A percentile compares a stretch with the other conserved stretches of the same genome.
phyloP scores from a whole-genome alignment of 2,329 filamentous ascomycete genomes.

The Beauveria sp. region DNA sequence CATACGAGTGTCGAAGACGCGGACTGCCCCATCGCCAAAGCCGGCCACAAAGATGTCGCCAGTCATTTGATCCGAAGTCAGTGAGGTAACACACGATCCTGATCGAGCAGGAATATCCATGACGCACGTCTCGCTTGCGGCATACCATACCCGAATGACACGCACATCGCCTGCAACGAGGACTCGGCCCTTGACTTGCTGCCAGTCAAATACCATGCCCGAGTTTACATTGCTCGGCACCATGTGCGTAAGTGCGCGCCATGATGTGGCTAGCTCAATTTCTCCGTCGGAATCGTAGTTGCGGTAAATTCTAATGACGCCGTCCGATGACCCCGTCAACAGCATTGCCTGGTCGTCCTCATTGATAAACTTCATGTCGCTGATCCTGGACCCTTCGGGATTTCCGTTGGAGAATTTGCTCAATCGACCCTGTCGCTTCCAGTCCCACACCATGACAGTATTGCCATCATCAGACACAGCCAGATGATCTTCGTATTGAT shows the following conservation, averaged over 20 bases:
- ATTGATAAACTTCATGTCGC: conserved; percentile 94
- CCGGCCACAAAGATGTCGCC: conserved; percentile 94
- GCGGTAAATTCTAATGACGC: conserved; percentile 86
- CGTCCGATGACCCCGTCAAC: conserved; percentile 92
- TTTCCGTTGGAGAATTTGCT: conserved; percentile 93
- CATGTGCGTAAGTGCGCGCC: conserved; percentile 87
- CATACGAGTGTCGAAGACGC: conserved; percentile 85
- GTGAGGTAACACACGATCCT: conserved; percentile 87
- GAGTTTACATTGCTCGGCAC: conserved; percentile 91
- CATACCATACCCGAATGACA: conserved; percentile 94
- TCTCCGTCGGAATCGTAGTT: conserved; percentile 74
- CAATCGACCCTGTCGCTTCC: conserved; percentile 67
- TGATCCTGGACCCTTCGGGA: conserved; percentile 82
- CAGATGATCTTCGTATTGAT: conserved; percentile 95
- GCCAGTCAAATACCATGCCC: conserved; percentile 97
- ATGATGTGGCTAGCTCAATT: conserved; percentile 81
- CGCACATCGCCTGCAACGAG: conserved; percentile 95
- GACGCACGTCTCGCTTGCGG: conserved; percentile 83
- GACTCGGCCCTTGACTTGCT: conserved; percentile 90
- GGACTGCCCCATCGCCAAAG: conserved; percentile 89
- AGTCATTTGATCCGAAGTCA: conserved; percentile 96
- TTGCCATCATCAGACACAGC: conserved; percentile 91
- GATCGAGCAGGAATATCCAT: conserved; percentile 93
- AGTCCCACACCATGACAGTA: conserved; percentile 89
- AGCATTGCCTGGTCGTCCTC: conserved; percentile 94